A percentile compares a stretch with the other conserved stretches of the same genome.
phyloP scores from a whole-genome alignment of 2,329 filamentous ascomycete genomes.

The Pezicula neosporulosa region DNA sequence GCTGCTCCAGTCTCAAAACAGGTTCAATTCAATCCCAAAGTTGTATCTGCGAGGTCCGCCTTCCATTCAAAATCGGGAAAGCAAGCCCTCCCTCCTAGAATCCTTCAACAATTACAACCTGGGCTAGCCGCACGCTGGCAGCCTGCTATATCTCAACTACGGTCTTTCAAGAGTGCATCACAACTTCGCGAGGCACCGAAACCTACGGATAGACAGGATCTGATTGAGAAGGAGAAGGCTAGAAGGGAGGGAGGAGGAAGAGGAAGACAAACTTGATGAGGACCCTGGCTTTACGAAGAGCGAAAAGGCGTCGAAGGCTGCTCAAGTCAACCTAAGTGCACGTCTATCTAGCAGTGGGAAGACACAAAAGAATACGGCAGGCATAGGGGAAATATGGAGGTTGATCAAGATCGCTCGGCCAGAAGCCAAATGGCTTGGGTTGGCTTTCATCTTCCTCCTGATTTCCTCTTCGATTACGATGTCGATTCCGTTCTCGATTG shows the following conservation, averaged over 20 bases:
- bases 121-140: conserved; percentile 22
- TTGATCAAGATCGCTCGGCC: conserved; percentile 86
- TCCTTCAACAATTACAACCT: conserved; percentile 10
- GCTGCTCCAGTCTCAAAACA: conserved; percentile 3
- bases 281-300: conserved; percentile 66
- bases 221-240: conserved; percentile 31
- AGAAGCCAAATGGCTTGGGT: conserved; percentile 71
- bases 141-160: conserved; percentile 24
- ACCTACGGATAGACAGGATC: conserved; percentile 25
- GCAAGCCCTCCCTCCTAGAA: conserved; percentile 8
- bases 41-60: conserved; percentile 4
- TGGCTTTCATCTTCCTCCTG: conserved; percentile 82
- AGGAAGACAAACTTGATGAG: conserved; percentile 39
- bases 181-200: conserved; percentile 16
- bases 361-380: conserved; percentile 48
- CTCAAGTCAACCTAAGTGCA: conserved; percentile 85
- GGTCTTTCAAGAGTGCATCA: conserved; percentile 23
- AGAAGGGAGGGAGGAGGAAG: conserved; percentile 39
- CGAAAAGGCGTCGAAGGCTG: conserved; percentile 81
- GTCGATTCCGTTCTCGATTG: conserved; percentile 95
- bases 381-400: conserved; percentile 75
- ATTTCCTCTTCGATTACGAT: conserved; percentile 92
- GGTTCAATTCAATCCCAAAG: conserved; percentile 15
- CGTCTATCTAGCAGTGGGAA: conserved; percentile 82
- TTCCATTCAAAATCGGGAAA: conserved; percentile 7